A percentile compares a stretch with the other conserved stretches of the same genome.
phyloP scores from a whole-genome alignment of 1,284 basidiomycete genomes.

The Inonotus hispidus region DNA sequence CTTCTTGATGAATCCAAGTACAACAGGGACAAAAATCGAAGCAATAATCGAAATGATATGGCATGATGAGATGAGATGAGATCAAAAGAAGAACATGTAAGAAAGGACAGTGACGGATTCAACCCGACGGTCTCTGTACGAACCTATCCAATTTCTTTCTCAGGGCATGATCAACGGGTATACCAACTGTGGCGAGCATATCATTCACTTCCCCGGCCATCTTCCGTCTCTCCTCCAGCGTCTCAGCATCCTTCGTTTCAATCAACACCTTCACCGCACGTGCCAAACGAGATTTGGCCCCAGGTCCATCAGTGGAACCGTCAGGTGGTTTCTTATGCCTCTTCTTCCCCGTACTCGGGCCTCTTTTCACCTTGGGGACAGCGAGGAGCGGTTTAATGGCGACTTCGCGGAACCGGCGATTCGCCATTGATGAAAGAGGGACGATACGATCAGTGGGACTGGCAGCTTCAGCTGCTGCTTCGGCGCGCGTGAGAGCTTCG shows the following conservation, averaged over 20 bases:
- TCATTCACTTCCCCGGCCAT: conserved; percentile 47
- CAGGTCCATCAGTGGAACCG: conserved; percentile 29
- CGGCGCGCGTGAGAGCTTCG: conserved; percentile 47
- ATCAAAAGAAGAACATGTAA: not conserved
- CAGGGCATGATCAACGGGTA: conserved; percentile 56
- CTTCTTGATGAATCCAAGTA: too few species aligned
- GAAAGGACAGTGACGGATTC: not conserved
- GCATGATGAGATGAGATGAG: not conserved
- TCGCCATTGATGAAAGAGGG: conserved; percentile 54
- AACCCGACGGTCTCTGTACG: conserved; percentile 6
- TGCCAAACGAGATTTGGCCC: conserved; percentile 60
- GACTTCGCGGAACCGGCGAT: conserved; percentile 64
- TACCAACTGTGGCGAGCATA: conserved; percentile 46
- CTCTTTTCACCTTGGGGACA: conserved; percentile 35
- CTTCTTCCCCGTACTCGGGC: conserved; percentile 33
- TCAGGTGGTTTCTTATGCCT: conserved; percentile 22
- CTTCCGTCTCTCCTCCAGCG: conserved; percentile 38
- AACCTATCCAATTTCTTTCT: conserved; percentile 62
- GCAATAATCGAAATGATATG: not conserved
- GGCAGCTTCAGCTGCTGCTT: conserved; percentile 67
- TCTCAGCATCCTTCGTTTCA: conserved; percentile 38
- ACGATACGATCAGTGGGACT: conserved; percentile 61
- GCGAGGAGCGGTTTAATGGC: conserved; percentile 62
- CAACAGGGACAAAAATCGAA: not conserved
- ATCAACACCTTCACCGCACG: conserved; percentile 59